Evolutionary conservation across 192 early-diverging fungal species (phyloP).

Genomic region (Coemansia sp.): DNA sequence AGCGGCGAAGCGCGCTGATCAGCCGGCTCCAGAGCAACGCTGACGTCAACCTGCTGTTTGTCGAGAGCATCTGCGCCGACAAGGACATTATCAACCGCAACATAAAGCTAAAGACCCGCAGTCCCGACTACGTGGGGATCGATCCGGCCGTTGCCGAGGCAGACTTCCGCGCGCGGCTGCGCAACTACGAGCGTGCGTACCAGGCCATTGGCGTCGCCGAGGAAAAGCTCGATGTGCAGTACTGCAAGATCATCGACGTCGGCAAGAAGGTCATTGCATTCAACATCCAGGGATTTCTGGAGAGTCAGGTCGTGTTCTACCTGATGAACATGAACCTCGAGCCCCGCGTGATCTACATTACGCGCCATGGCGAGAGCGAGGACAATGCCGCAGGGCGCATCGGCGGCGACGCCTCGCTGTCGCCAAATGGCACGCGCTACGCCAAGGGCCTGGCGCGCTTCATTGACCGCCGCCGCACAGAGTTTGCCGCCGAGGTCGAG

Average conservation of each 20-base stretch:
- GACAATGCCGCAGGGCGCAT: conserved; percentile 82
- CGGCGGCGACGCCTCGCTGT: conserved; percentile 81
- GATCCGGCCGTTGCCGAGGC: conserved; percentile 71
- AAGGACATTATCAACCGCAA: conserved; percentile 68
- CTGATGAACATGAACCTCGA: conserved; percentile 95
- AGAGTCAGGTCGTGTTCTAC: conserved; percentile 93
- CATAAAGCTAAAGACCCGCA: conserved; percentile 81
- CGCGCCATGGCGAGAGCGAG: conserved; percentile 86
- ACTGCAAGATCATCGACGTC: conserved; percentile 95
- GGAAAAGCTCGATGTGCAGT: conserved; percentile 74
- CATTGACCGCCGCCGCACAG: conserved; percentile 54
- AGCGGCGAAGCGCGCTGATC: conserved; percentile 63
- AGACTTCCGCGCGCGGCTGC: conserved; percentile 81
- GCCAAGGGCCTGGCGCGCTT: conserved; percentile 72
- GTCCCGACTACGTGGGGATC: conserved; percentile 91
- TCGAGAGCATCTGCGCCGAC: conserved; percentile 80
- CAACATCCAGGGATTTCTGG: conserved; percentile 89
- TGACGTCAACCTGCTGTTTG: conserved; percentile 63
- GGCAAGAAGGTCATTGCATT: conserved; percentile 94
- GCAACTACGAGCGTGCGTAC: conserved; percentile 93
- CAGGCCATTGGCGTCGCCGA: conserved; percentile 76
- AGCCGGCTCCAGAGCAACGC: conserved; percentile 55
- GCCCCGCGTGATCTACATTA: conserved; percentile 81
- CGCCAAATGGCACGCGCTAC: conserved; percentile 65
- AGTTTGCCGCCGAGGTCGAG: conserved; percentile 46